Percentiles rank a stretch among this genome's conserved stretches.
phyloP scores from a whole-genome alignment of 495 filamentous ascomycete species.

The Xylaria castorea region DNA sequence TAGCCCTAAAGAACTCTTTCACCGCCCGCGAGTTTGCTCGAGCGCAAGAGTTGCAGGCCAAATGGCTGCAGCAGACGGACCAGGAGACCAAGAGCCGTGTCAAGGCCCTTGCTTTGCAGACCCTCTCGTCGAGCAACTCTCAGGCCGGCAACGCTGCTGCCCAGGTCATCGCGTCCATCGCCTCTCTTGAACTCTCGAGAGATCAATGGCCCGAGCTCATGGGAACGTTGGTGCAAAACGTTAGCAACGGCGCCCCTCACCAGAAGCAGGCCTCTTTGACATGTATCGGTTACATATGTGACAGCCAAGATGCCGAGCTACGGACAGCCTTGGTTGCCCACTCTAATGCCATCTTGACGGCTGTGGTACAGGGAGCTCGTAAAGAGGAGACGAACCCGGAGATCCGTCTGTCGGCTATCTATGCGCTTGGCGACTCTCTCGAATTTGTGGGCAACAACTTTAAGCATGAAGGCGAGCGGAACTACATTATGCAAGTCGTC shows the following conservation, averaged over 20 bases:
- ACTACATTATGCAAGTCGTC: slow-evolving; percentile 99
- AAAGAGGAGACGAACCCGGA: slow-evolving; percentile 93
- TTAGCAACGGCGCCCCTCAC: slow-evolving; percentile 81
- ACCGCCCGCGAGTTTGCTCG: slow-evolving; percentile 86
- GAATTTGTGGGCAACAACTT: slow-evolving; percentile 98
- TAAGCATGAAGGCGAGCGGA: slow-evolving; percentile 97
- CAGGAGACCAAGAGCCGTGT: slow-evolving; percentile 80
- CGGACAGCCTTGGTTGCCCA: slow-evolving; percentile 80
- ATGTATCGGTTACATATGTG: slow-evolving; percentile 97
- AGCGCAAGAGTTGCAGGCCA: slow-evolving; percentile 83
- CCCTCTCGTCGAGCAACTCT: slow-evolving; percentile 74
- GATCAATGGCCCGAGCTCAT: slow-evolving; percentile 97
- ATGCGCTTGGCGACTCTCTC: slow-evolving; percentile 92
- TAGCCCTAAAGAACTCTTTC: slow-evolving; percentile 97
- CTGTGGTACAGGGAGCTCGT: slow-evolving; percentile 94
- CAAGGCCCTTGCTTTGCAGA: slow-evolving; percentile 86
- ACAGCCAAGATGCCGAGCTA: slow-evolving; percentile 87
- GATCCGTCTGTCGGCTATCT: slow-evolving; percentile 89
- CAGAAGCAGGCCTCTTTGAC: slow-evolving; percentile 94
- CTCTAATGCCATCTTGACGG: slow-evolving; percentile 97
- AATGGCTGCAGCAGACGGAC: slow-evolving; percentile 86
- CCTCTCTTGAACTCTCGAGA: slow-evolving; percentile 89
- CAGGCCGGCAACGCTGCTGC: slow-evolving; percentile 88
- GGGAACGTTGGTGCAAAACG: slow-evolving; percentile 84
- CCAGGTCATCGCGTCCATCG: slow-evolving; percentile 93